Percentiles rank a stretch among this genome's conserved stretches.
These are phyloP conservation scores for Eucalyptus tenuipes DNA, from an alignment of 345 rosid genomes.

Conservation along the genomic window DNA sequence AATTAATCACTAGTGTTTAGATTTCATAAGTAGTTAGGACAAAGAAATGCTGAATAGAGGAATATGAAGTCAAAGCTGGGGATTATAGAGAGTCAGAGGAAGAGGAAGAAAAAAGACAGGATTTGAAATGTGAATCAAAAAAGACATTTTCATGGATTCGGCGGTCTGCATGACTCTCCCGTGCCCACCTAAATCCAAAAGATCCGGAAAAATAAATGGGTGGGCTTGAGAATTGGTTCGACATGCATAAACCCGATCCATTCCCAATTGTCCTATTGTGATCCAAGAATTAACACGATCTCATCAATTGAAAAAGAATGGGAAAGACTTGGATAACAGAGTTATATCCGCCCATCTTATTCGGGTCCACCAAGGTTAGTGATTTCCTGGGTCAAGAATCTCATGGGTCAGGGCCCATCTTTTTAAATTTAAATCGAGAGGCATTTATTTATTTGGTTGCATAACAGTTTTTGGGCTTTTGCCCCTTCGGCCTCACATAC, in stretches of 20 bases:
- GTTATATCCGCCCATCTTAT: background rate
- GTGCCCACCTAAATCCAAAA: background rate
- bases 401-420: background rate
- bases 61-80: background rate
- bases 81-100: background rate
- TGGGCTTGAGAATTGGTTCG: background rate
- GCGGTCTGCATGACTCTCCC: background rate
- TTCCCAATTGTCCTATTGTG: background rate
- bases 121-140: no score
- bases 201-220: background rate
- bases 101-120: background rate
- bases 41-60: background rate
- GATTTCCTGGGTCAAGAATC: background rate
- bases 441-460: background rate
- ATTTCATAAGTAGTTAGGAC: background rate
- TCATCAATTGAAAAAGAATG: background rate
- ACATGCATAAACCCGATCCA: background rate
- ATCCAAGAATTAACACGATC: background rate
- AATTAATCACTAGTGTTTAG: background rate
- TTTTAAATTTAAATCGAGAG: background rate
- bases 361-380: background rate
- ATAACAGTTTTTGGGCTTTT: background rate
- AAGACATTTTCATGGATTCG: background rate
- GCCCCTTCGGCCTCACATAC: background rate
- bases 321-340: background rate